phyloP scores from a whole-genome alignment of 768 basidiomycete species.

The Dacryopinax primogenitus region DNA sequence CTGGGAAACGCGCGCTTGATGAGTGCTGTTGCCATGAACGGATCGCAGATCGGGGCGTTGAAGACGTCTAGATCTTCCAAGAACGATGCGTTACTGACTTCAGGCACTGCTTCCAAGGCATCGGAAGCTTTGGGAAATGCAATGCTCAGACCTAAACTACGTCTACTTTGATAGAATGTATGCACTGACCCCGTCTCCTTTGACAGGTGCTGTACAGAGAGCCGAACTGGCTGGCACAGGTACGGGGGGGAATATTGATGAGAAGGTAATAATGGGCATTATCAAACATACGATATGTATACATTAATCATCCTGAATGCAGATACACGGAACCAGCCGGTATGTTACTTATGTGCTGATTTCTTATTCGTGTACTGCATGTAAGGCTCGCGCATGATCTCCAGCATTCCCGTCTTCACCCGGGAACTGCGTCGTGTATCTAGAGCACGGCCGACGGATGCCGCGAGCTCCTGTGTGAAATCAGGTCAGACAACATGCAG shows the following conservation, averaged over 20 bases:
- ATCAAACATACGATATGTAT: background rate
- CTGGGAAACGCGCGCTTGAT: background rate
- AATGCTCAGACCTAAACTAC: background rate
- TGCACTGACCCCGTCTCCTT: too few relatives aligned
- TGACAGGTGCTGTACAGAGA: too few relatives aligned
- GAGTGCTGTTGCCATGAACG: background rate
- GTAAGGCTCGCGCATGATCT: constrained; percentile 59
- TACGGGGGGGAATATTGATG: background rate
- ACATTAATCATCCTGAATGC: background rate
- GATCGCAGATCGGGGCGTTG: background rate
- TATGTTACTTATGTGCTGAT: constrained; percentile 33
- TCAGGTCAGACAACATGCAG: background rate
- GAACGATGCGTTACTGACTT: background rate
- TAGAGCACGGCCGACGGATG: constrained; percentile 48
- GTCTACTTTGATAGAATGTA: too few relatives aligned
- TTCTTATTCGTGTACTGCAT: constrained; percentile 81
- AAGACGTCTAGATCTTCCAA: background rate
- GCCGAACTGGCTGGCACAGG: too few relatives aligned
- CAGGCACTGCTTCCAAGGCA: background rate
- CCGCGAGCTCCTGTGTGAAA: constrained; percentile 47
- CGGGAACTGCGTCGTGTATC: constrained; percentile 72
- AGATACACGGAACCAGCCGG: background rate
- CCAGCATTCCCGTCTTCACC: constrained; percentile 49
- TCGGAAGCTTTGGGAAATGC: background rate
- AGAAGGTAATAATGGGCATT: background rate